Base-by-base conservation (phyloP, 306 rosid species). In the Medicago arabica region DNA sequence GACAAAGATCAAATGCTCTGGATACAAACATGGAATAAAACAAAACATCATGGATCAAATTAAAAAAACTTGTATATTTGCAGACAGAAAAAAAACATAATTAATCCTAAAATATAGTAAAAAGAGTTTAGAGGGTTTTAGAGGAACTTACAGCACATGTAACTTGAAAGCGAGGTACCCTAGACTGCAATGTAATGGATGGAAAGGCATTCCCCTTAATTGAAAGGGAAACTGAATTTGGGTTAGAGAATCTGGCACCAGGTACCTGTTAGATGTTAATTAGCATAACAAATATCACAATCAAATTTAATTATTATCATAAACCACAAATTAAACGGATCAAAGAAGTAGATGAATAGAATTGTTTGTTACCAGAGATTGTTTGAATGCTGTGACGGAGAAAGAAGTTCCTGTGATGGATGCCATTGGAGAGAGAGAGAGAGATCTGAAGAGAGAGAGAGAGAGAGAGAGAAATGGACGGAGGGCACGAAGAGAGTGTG, bases 211-310 rank as follows among this genome's bases (percentile, higher is more conserved):
- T 81, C 58, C 83, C 84, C 17, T 71, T 86, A 10, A 83, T 69
- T 62, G 90, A 84, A 72, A 86, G 78, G 17, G 90, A 89, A 78
- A 89, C 83, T 8, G 85, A 87, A 36, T 74, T 85, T 55, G 86
- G 47, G 40, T 50, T 79, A 75, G 84, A 76, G 72, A 75, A 41
- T 78, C 87, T 84, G 61, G 78, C 41, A 81, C 71, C 31, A 40
- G 76, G 67, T 31, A 74, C 88, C 97, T 92, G 85, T 61, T 23
- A 2, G 58, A 0, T 1, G 21, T 1, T 18, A 79, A 46, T 58
- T 39, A 57, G 59, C 25, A 19, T 8, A 0, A 31, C 39, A 78
- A 71, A n/a, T 50, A 50, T 50, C 19, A 50, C 8, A 50, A 51
- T 6, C 58, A n/a, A 50, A 51, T n/a, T 51, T 14, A 47, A 13